A percentile compares a stretch with the other conserved stretches of the same genome.
These are phyloP conservation scores for Starmera stellimalicola DNA, from an alignment of 1,139 yeast species.

Conservation along the genomic window DNA sequence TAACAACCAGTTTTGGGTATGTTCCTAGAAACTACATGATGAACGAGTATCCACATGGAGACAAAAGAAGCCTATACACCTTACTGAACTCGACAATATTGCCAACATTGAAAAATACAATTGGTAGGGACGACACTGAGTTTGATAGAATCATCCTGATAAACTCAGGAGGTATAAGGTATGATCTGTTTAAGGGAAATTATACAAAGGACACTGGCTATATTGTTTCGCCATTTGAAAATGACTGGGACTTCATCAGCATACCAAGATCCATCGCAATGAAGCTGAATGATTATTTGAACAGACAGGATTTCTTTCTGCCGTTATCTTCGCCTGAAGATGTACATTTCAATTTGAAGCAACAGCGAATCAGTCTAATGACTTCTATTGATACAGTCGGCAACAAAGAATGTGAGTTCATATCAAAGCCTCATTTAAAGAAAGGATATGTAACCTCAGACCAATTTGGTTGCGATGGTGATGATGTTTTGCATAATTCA, in stretches of 20 bases:
- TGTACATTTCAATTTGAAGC: too few relatives aligned
- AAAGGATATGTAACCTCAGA: constrained; percentile 74
- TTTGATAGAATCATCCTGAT: constrained; percentile 54
- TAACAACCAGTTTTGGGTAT: constrained; percentile 52
- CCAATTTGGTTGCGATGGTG: constrained; percentile 80
- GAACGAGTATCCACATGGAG: constrained; percentile 58
- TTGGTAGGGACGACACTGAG: constrained; percentile 9
- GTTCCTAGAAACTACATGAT: constrained; percentile 61
- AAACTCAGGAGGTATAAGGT: constrained; percentile 85
- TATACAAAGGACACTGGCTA: constrained; percentile 75
- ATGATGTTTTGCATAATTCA: constrained; percentile 73
- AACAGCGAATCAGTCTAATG: neutral
- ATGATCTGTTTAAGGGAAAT: constrained; percentile 79
- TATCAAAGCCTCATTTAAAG: constrained; percentile 16
- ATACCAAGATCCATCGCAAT: constrained; percentile 23
- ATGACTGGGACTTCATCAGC: constrained; percentile 48
- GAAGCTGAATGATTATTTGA: constrained; percentile 20
- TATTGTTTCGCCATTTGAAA: constrained; percentile 80
- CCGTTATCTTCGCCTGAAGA: neutral
- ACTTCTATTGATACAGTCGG: neutral
- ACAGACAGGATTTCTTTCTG: constrained; percentile 15
- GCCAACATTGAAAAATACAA: constrained; percentile 37
- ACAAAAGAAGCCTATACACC: constrained; percentile 49
- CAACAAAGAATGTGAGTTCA: constrained; percentile 19
- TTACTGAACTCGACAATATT: constrained; percentile 53